Conservation (phyloP, 352 stramenopile genomes). For the Phytophthora quininea region DNA sequence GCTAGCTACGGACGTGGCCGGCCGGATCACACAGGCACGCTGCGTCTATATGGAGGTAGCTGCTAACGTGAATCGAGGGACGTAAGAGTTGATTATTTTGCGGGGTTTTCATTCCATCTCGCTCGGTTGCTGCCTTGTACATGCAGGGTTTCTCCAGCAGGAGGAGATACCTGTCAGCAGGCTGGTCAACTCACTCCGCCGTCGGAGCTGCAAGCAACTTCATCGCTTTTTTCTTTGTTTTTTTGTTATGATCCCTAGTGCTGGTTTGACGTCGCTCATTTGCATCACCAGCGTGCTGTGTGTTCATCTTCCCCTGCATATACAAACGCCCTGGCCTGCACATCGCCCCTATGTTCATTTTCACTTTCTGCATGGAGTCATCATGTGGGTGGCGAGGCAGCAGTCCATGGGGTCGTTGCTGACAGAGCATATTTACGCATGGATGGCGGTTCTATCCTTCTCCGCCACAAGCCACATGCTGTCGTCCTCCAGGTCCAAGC, state of each 20-base stretch:
- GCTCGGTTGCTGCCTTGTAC: constrained; percentile 4
- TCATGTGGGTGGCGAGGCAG: constrained; percentile 11
- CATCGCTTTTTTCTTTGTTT: constrained; percentile 18
- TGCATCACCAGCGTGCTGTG: constrained; percentile 20
- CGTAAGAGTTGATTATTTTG: constrained; percentile 80
- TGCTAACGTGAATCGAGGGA: constrained; percentile 62
- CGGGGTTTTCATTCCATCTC: constrained; percentile 36
- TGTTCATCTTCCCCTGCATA: constrained; percentile 31
- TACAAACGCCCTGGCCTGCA: constrained; percentile 29
- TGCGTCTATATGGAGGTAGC: constrained; percentile 33
- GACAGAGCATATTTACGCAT: constrained; percentile 52
- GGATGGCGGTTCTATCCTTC: constrained; percentile 86
- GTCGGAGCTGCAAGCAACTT: not conserved
- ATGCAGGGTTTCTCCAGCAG: not conserved
- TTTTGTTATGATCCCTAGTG: constrained; percentile 25
- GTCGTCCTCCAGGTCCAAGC: constrained; percentile 84
- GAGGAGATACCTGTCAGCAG: not conserved
- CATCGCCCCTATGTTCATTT: constrained; percentile 28
- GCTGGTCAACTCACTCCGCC: not conserved
- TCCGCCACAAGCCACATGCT: constrained; percentile 85
- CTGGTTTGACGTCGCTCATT: constrained; percentile 9
- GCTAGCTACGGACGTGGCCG: constrained; percentile 13
- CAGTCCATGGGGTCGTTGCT: constrained; percentile 21
- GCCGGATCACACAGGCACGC: constrained; percentile 33
- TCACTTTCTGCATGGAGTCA: constrained; percentile 26